A percentile compares a stretch with the other conserved stretches of the same genome.
These are phyloP conservation scores for Lepidium sativum DNA, from an alignment of 345 rosid species.

Conservation along the genomic window DNA sequence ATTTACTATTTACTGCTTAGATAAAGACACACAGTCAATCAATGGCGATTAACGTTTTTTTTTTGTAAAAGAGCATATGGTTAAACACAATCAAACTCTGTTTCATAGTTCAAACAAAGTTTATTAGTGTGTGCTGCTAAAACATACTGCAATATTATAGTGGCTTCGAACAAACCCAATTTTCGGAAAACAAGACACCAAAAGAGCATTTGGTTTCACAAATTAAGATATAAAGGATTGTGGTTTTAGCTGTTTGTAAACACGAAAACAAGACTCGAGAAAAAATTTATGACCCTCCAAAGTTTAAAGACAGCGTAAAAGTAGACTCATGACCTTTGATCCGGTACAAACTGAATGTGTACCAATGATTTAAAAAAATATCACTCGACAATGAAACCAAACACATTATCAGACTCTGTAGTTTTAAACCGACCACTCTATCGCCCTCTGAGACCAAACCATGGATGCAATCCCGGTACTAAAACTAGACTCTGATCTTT, in stretches of 20 bases:
- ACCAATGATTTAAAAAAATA: neutral
- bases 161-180: neutral
- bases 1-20: neutral
- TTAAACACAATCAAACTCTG: too few species aligned
- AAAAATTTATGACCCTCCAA: neutral
- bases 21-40: neutral
- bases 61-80: too few species aligned
- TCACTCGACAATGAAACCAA: constrained; percentile 3
- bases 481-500: constrained; percentile 15
- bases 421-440: constrained; percentile 1
- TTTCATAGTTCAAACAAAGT: too few species aligned
- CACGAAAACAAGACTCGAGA: neutral
- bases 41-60: neutral
- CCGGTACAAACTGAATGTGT: neutral
- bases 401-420: constrained; percentile 7
- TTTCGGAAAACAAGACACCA: neutral
- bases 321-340: neutral
- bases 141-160: neutral
- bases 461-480: neutral
- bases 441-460: neutral
- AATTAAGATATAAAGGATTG: neutral
- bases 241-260: constrained; percentile 4
- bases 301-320: neutral
- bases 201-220: neutral
- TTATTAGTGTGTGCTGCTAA: too few species aligned